Conservation (phyloP, 768 basidiomycete species). For the Suillus clintonianus region DNA sequence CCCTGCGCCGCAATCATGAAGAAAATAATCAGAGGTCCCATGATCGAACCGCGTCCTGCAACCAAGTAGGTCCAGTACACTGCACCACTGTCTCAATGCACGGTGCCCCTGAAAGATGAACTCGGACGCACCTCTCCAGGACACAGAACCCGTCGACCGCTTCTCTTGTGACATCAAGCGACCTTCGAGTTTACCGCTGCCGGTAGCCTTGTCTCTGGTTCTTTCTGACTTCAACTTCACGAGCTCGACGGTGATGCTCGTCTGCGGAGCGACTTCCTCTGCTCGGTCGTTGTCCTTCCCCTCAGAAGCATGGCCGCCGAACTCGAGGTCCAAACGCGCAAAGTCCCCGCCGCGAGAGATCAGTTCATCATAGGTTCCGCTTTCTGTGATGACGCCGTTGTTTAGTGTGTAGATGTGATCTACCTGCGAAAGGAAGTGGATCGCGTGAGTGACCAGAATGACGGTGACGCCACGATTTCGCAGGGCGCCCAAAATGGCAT, state of each 20-base stretch:
- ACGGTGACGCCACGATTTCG: slow-evolving; percentile 49
- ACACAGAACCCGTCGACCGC: slow-evolving; percentile 62
- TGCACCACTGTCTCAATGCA: slow-evolving; percentile 18
- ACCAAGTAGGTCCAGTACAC: slow-evolving; percentile 61
- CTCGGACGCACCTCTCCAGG: slow-evolving; percentile 41
- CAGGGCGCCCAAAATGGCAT: slow-evolving; percentile 55
- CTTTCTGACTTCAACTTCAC: too few relatives aligned
- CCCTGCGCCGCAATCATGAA: slow-evolving; percentile 60
- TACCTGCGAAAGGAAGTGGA: slow-evolving; percentile 53
- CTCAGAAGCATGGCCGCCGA: too few relatives aligned
- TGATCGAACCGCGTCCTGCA: slow-evolving; percentile 54
- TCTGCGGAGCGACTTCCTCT: too few relatives aligned
- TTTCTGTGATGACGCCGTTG: slow-evolving; percentile 46
- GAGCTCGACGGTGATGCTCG: too few relatives aligned
- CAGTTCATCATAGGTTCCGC: too few relatives aligned
- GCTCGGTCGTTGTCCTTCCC: too few relatives aligned
- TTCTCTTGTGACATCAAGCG: slow-evolving; percentile 65
- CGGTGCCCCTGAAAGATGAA: not conserved
- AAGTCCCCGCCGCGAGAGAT: too few relatives aligned
- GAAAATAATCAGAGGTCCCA: slow-evolving; percentile 50
- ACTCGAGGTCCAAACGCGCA: too few relatives aligned
- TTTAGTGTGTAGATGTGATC: slow-evolving; percentile 52
- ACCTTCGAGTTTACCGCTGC: slow-evolving; percentile 65
- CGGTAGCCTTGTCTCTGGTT: too few relatives aligned
- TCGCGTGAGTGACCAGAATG: slow-evolving; percentile 55